Percentiles rank a stretch among this genome's conserved stretches.
Evolutionary conservation across 2,329 filamentous ascomycete genomes (phyloP).

Genomic region (Talaromyces sp.): DNA sequence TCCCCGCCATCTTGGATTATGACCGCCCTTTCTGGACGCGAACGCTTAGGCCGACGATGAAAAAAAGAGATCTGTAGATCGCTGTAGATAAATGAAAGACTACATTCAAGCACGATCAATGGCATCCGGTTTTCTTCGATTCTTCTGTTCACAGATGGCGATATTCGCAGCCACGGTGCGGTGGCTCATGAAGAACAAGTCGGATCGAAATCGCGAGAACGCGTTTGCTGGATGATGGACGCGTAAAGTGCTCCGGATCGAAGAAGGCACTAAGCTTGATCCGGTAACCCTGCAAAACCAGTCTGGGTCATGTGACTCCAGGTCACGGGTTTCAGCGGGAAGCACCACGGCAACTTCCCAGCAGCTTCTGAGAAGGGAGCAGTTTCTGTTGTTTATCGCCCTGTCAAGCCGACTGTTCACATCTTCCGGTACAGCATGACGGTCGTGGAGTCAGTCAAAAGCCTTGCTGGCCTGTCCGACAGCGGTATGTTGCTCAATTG

Average conservation of each 20-base stretch:
- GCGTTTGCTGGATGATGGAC: conserved; percentile 18
- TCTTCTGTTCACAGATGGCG: conserved; percentile 1
- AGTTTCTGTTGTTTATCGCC: neutral
- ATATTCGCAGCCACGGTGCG: conserved; percentile 25
- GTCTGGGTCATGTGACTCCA: conserved; percentile 20
- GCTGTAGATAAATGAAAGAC: neutral
- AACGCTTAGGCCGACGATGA: neutral
- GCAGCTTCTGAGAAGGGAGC: neutral
- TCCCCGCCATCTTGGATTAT: conserved; percentile 29
- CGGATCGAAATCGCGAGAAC: conserved; percentile 14
- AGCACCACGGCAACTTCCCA: conserved; percentile 9
- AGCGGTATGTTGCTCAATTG: conserved; percentile 26
- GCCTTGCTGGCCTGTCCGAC: conserved; percentile 43
- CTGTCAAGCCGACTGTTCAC: conserved; percentile 1
- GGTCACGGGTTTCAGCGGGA: conserved; percentile 19
- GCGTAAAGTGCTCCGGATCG: conserved; percentile 33
- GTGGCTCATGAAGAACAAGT: conserved; percentile 26
- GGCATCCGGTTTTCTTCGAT: conserved; percentile 5
- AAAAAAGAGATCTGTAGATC: neutral
- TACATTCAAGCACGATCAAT: conserved; percentile 1
- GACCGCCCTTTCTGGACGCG: conserved; percentile 17
- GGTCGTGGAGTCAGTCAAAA: conserved; percentile 45
- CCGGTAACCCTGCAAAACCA: neutral
- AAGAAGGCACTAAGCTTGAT: neutral
- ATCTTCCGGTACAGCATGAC: conserved; percentile 36